These are phyloP conservation scores for Mytilinidion resinicola DNA, from an alignment of 495 filamentous ascomycete genomes.

Conservation along the genomic window DNA sequence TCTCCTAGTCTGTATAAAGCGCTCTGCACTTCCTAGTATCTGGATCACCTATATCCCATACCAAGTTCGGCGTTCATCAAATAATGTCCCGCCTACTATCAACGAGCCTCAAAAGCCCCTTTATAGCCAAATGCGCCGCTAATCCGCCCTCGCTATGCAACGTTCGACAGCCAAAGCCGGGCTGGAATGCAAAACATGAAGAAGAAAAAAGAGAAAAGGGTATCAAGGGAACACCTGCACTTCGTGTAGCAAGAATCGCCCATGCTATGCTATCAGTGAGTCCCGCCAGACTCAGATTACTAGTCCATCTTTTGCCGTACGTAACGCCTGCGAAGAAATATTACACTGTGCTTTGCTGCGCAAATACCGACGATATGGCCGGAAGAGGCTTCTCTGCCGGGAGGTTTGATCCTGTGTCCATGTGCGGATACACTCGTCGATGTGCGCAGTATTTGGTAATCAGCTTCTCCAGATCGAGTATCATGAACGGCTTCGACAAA, in stretches of 20 bases:
- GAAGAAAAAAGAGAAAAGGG: not conserved
- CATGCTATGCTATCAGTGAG: not conserved
- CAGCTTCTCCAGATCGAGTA: slow-evolving; percentile 61
- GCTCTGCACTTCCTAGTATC: too few species aligned
- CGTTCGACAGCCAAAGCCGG: too few species aligned
- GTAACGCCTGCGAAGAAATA: not conserved
- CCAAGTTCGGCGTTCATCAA: too few species aligned
- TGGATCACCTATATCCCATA: too few species aligned
- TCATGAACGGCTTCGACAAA: slow-evolving; percentile 74
- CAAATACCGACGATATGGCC: not conserved
- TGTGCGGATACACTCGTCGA: not conserved
- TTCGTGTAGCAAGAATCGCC: not conserved
- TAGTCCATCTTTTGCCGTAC: not conserved
- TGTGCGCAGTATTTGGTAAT: slow-evolving; percentile 55
- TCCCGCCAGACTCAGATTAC: not conserved
- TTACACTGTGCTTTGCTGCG: not conserved
- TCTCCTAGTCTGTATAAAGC: too few species aligned
- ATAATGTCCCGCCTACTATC: too few species aligned
- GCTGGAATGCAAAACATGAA: not conserved
- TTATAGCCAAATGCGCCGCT: too few species aligned
- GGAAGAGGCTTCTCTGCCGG: not conserved
- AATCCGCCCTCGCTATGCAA: too few species aligned
- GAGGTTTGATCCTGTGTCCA: slow-evolving; percentile 3
- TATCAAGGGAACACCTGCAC: not conserved
- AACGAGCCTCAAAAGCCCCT: too few species aligned